A percentile compares a stretch with the other conserved stretches of the same genome.
These are phyloP conservation scores for Dendrostoma leiphaemia DNA, from an alignment of 2,329 filamentous ascomycete genomes.

Conservation along the genomic window DNA sequence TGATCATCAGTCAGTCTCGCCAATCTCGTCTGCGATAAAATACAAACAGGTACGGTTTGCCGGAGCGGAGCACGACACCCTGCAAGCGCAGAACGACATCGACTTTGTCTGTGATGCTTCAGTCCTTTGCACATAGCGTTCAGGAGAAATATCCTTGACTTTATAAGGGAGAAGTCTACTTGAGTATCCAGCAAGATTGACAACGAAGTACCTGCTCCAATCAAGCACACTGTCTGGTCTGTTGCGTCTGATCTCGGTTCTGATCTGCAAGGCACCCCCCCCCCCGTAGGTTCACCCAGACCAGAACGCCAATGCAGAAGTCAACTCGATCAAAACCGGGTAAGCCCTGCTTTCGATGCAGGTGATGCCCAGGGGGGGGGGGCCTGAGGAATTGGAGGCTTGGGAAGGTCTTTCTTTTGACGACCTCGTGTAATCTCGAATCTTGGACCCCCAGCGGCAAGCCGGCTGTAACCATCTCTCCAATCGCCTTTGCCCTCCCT, in stretches of 20 bases:
- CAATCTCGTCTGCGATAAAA: not conserved
- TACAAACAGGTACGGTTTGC: too few relatives aligned
- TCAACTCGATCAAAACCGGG: not conserved
- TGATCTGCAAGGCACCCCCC: not conserved
- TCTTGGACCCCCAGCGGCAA: not conserved
- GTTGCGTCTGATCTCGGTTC: not conserved
- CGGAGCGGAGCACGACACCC: too few relatives aligned
- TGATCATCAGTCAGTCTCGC: not conserved
- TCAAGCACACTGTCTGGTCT: not conserved
- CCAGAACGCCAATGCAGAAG: not conserved
- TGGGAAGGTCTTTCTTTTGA: too few relatives aligned
- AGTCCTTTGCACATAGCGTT: too few relatives aligned
- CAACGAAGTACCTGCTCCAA: not conserved
- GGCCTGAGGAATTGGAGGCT: too few relatives aligned
- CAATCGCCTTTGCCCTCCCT: too few relatives aligned
- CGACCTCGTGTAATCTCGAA: not conserved
- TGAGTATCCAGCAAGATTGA: too few relatives aligned
- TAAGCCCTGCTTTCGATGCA: not conserved
- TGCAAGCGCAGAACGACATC: too few relatives aligned
- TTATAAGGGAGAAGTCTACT: too few relatives aligned
- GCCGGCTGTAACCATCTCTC: too few relatives aligned
- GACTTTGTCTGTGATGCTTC: too few relatives aligned
- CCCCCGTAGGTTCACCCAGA: not conserved
- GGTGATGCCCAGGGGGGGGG: not conserved
- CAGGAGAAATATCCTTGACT: too few relatives aligned